Evolutionary conservation across 2,329 filamentous ascomycete species (phyloP).

Genomic region (Sclerotiophoma versabilis): DNA sequence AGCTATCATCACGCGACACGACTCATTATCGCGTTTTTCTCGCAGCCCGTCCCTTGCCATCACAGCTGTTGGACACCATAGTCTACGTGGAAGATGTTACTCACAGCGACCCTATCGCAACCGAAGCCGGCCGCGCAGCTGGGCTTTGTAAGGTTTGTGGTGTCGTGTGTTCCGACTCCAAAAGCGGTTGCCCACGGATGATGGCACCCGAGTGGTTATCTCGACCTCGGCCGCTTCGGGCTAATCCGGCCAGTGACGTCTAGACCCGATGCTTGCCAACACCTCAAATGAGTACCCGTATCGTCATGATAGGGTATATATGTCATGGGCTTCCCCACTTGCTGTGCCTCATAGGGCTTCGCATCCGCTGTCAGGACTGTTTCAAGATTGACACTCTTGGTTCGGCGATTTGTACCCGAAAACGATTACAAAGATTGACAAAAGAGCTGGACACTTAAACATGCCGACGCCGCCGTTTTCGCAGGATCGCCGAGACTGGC

Average conservation of each 20-base stretch:
- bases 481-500: constrained; percentile 46
- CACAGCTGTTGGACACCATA: not conserved
- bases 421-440: constrained; percentile 7
- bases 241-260: constrained; percentile 20
- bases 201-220: constrained; percentile 15
- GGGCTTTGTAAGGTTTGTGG: constrained; percentile 4
- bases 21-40: constrained; percentile 1
- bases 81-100: not conserved
- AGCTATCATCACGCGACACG: constrained; percentile 4
- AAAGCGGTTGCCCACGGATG: constrained; percentile 14
- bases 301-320: constrained; percentile 22
- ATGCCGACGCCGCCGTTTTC: constrained; percentile 49
- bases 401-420: constrained; percentile 15
- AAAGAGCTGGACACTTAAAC: constrained; percentile 8
- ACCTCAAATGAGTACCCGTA: constrained; percentile 11
- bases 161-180: constrained; percentile 1
- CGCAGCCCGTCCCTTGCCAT: constrained; percentile 1
- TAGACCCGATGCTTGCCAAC: constrained; percentile 18
- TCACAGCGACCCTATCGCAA: not conserved
- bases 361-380: constrained; percentile 13
- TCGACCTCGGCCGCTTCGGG: constrained; percentile 20
- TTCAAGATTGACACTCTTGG: constrained; percentile 4
- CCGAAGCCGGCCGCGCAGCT: constrained; percentile 16
- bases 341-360: constrained; percentile 4
- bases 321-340: constrained; percentile 18